A percentile compares a stretch with the other conserved stretches of the same genome.
Evolutionary conservation across 176 grass and related monocot genomes (phyloP).

Genomic region (Ensete glaucum): DNA sequence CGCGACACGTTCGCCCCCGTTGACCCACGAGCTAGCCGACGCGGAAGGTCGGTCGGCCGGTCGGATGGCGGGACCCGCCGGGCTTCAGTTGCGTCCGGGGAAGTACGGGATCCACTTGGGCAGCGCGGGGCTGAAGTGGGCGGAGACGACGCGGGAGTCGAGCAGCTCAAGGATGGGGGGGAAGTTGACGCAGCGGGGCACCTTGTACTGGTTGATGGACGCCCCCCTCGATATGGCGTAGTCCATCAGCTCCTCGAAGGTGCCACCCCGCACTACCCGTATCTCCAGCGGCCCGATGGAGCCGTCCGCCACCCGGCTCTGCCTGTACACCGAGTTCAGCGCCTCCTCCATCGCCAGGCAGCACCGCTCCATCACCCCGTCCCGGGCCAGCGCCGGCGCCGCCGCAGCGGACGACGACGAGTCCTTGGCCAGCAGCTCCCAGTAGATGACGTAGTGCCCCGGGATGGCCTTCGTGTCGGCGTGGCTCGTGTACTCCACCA

Average conservation of each 20-base stretch:
- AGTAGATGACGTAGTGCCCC: slow-evolving; percentile 70
- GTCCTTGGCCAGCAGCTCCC: slow-evolving; percentile 40
- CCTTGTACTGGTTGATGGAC: slow-evolving; percentile 82
- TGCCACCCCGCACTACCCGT: slow-evolving; percentile 36
- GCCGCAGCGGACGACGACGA: neutral
- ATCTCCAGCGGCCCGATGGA: slow-evolving; percentile 64
- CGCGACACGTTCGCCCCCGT: neutral
- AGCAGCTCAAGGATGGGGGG: slow-evolving; percentile 57
- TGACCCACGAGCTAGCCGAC: neutral
- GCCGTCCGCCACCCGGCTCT: slow-evolving; percentile 39
- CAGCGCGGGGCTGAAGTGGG: slow-evolving; percentile 38
- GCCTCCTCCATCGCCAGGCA: slow-evolving; percentile 65
- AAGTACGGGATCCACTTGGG: slow-evolving; percentile 36
- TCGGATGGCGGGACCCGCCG: neutral
- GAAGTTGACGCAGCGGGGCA: slow-evolving; percentile 53
- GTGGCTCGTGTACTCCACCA: slow-evolving; percentile 69
- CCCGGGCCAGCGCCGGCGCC: neutral
- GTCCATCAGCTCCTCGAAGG: slow-evolving; percentile 79
- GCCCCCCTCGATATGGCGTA: slow-evolving; percentile 55
- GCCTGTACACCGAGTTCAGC: slow-evolving; percentile 46
- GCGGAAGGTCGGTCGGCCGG: neutral
- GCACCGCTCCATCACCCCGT: slow-evolving; percentile 25
- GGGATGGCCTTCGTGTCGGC: slow-evolving; percentile 44
- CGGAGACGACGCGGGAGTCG: slow-evolving; percentile 49
- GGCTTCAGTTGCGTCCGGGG: neutral